These are phyloP conservation scores for Fraxinus excelsior DNA, from an alignment of 257 asterid species.

Conservation along the genomic window DNA sequence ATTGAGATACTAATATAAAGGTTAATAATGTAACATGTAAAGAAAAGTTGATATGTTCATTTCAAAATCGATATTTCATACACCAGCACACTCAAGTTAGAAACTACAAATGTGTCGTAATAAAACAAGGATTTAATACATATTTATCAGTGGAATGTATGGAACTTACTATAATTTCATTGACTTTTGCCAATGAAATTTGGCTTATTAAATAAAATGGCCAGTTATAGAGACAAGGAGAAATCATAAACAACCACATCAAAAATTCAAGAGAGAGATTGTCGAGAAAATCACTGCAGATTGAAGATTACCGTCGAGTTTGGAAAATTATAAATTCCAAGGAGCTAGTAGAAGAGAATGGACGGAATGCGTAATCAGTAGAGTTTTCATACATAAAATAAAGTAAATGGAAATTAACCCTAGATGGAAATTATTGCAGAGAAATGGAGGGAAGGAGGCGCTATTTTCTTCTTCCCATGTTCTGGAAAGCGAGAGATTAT, in stretches of 20 bases:
- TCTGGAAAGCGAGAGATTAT: background rate
- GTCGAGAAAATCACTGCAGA: background rate
- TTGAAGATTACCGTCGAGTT: background rate
- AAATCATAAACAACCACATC: background rate
- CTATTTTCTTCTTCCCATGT: background rate
- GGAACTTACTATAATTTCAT: no score
- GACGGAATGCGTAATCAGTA: background rate
- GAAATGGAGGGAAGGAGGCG: background rate
- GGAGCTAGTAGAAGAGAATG: background rate
- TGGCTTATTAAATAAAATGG: background rate
- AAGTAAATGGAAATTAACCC: background rate
- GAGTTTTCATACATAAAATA: background rate
- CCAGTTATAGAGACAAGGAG: background rate
- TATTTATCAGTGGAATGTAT: no score
- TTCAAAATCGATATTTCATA: no score
- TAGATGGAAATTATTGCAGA: background rate
- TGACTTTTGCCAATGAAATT: background rate
- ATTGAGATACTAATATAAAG: no score
- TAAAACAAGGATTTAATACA: no score
- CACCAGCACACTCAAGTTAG: no score
- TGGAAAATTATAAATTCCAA: background rate
- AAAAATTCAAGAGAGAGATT: background rate
- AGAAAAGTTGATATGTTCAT: no score
- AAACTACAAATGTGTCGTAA: no score
- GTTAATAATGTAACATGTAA: no score